Evolutionary conservation across 257 asterid species (phyloP), one percentile per base, ranked within the genome.

Genomic region (Gentiana macrophylla): DNA sequence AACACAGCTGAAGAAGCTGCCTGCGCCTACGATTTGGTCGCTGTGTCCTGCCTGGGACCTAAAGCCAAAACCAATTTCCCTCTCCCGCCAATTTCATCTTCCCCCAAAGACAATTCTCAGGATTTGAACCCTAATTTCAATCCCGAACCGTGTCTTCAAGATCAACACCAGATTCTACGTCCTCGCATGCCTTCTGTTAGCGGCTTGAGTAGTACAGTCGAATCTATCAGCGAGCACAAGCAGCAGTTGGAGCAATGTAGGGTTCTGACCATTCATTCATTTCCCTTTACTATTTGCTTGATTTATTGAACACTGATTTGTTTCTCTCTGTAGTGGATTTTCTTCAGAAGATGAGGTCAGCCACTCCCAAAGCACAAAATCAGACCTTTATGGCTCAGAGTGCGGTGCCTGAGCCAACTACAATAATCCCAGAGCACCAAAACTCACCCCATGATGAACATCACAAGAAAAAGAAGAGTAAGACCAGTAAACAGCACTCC

Each of bases 1-100:
- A 84, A 83, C 67, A 80, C 87, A 9, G 92, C 92, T 1, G 87
- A 80, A 61, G 84, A 73, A 43, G 92, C 92, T 12, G 92, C 92
- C 0, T 70, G 83, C 12, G 87, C 92, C 38, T 83, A 80, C 60
- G 92, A 80, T 59, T 65, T 77, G 55, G 92, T 87, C 12, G 87
- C 92, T 0, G 81, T 76, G 50, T 59, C 79, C 0, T 74, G 80
- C 52, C 83, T 84, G n/a, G 87, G 87, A 0, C 73, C 73, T 6
- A 83, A 80, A 62, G 92, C 92, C 8, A 83, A 75, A 62, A 83
- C 83, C 1, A 83, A 83, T 43, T 83, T 83, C 49, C 80, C 84
- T 0, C 32, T 60, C 4, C 63, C 86, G 35, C 35, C 48, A 38
- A 12, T 60, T 5, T 11, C 61, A 4, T 38, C 49, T 38, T 47